Evolutionary conservation across 1,284 basidiomycete species (phyloP).

Genomic region (Golubevia sp.): DNA sequence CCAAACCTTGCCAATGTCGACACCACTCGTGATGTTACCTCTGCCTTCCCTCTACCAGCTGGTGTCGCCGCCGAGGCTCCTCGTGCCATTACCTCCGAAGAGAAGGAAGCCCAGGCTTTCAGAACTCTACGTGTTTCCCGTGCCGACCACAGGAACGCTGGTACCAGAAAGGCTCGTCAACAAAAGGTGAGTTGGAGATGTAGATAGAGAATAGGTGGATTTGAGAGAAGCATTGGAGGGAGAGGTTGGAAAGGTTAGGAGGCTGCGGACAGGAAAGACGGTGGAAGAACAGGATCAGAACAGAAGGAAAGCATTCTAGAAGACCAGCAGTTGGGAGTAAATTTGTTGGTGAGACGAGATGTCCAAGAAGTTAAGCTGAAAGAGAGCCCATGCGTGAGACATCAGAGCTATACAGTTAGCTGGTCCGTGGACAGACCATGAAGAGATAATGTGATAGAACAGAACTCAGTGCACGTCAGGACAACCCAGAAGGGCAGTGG

Average conservation of each 20-base stretch:
- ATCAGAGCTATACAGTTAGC: too few relatives aligned
- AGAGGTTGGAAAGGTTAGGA: not conserved
- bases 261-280: not conserved
- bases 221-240: not conserved
- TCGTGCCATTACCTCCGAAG: conserved; percentile 59
- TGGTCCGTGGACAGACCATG: too few relatives aligned
- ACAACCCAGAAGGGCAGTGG: too few relatives aligned
- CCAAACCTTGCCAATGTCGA: conserved; percentile 45
- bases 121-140: conserved; percentile 52
- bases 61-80: conserved; percentile 47
- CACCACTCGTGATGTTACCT: conserved; percentile 38
- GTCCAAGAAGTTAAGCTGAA: too few relatives aligned
- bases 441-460: too few relatives aligned
- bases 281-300: too few relatives aligned
- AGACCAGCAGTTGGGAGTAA: too few relatives aligned
- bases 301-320: too few relatives aligned
- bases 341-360: too few relatives aligned
- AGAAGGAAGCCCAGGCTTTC: conserved; percentile 57
- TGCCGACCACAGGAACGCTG: conserved; percentile 50
- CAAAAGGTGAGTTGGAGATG: conserved; percentile 25
- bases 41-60: conserved; percentile 53
- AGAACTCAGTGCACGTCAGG: too few relatives aligned
- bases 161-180: conserved; percentile 50
- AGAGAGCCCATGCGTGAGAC: too few relatives aligned
- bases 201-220: too few relatives aligned